Conservation (phyloP, 441 rosid genomes). For the Theobroma grandiflorum region DNA sequence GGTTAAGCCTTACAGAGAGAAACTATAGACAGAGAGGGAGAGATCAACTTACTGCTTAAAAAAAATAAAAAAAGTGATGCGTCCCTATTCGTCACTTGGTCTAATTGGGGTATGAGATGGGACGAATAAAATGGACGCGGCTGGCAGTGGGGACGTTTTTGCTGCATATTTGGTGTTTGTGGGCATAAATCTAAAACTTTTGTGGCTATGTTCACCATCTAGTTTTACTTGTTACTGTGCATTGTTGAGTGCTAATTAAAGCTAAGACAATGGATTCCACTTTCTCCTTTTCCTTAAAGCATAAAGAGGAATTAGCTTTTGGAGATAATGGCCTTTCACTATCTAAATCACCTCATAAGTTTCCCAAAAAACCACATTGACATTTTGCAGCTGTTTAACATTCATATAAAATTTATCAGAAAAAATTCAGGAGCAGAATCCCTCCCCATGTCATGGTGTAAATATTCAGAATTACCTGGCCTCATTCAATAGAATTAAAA, state of each 20-base stretch:
- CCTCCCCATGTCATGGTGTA: no score
- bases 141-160: constrained; percentile 6
- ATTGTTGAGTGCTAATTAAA: constrained; percentile 36
- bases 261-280: constrained; percentile 34
- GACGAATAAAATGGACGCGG: neutral
- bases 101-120: neutral
- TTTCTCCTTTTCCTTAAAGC: constrained; percentile 46
- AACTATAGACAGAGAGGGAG: neutral
- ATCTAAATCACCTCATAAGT: constrained; percentile 18
- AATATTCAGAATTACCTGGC: no score
- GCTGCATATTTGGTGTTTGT: constrained; percentile 7
- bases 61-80: neutral
- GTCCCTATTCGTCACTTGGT: constrained; percentile 19
- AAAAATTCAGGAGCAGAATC: no score
- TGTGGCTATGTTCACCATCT: neutral
- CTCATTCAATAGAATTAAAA: no score
- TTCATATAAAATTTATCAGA: neutral
- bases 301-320: constrained; percentile 28
- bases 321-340: constrained; percentile 2
- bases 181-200: neutral
- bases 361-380: neutral
- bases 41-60: neutral
- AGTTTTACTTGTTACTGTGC: constrained; percentile 28
- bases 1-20: neutral
- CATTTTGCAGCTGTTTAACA: neutral